Evolutionary conservation across 2,329 filamentous ascomycete genomes (phyloP).

Genomic region (Cladosporium sp.): DNA sequence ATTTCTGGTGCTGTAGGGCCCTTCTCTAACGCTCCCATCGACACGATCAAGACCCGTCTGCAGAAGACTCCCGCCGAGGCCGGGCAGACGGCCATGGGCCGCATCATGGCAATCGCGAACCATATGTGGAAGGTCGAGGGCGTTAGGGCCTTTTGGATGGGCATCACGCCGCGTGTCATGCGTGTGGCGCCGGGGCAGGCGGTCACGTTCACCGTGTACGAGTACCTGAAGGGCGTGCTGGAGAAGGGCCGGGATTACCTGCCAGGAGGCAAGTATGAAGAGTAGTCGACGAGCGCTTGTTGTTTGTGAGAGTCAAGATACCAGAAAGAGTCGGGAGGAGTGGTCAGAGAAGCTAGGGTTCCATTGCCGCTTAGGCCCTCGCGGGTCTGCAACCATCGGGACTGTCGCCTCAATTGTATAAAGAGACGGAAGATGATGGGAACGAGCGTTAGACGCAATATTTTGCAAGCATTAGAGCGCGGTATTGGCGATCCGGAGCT

Average conservation of each 20-base stretch:
- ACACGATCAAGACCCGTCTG: constrained; percentile 96
- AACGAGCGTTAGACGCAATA: too few species aligned
- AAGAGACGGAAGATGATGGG: too few species aligned
- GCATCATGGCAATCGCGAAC: constrained; percentile 69
- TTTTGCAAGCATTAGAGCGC: too few species aligned
- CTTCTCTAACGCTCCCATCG: constrained; percentile 92
- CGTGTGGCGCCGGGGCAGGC: constrained; percentile 93
- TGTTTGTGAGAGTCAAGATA: not conserved
- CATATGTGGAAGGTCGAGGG: constrained; percentile 74
- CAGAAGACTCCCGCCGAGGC: constrained; percentile 81
- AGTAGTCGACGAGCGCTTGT: constrained; percentile 29
- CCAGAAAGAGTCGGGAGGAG: not conserved
- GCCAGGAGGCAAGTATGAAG: constrained; percentile 44
- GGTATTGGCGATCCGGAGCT: not conserved
- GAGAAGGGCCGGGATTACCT: constrained; percentile 43
- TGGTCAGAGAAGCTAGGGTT: not conserved
- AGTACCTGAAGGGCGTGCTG: constrained; percentile 45
- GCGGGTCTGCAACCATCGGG: too few species aligned
- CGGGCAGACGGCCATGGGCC: constrained; percentile 67
- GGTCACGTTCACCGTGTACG: constrained; percentile 58
- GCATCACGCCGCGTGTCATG: constrained; percentile 96
- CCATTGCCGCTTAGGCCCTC: too few species aligned
- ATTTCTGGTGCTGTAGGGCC: constrained; percentile 93
- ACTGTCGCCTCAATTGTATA: too few species aligned
- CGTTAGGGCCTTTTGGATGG: constrained; percentile 94